phyloP scores from a whole-genome alignment of 179 eudicot genomes.

The Spergularia azorica region DNA sequence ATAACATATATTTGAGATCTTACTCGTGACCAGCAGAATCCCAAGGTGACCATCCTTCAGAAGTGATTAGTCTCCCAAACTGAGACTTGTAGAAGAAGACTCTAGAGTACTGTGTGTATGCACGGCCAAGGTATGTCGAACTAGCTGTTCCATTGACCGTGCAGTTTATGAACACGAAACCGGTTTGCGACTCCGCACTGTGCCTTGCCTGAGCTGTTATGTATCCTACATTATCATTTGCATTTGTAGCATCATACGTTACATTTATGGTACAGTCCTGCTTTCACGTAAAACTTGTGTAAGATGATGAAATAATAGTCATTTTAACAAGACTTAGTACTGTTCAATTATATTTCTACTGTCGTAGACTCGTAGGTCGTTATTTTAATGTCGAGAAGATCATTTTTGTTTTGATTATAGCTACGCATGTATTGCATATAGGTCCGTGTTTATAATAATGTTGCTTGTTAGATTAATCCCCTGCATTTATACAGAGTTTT shows the following conservation, averaged over 20 bases:
- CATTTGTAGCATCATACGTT: constrained; percentile 8
- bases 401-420: too few species aligned
- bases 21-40: constrained; percentile 10
- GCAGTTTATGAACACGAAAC: constrained; percentile 25
- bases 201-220: constrained; percentile 28
- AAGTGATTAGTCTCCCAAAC: background rate
- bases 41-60: constrained; percentile 27
- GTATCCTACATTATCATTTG: constrained; percentile 14
- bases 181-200: background rate
- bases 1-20: background rate
- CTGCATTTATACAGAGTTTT: too few species aligned
- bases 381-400: too few species aligned
- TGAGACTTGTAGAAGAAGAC: constrained; percentile 23
- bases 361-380: too few species aligned
- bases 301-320: too few species aligned
- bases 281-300: background rate
- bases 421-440: too few species aligned
- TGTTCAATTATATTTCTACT: too few species aligned
- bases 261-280: constrained; percentile 17
- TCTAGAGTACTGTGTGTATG: constrained; percentile 20
- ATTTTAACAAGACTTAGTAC: too few species aligned
- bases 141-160: background rate
- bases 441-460: too few species aligned
- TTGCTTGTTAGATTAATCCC: too few species aligned
- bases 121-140: constrained; percentile 23